Evolutionary conservation across 2,329 filamentous ascomycete genomes (phyloP), one percentile per base, ranked within the genome.

Genomic region (Trichoderma pleuroti): DNA sequence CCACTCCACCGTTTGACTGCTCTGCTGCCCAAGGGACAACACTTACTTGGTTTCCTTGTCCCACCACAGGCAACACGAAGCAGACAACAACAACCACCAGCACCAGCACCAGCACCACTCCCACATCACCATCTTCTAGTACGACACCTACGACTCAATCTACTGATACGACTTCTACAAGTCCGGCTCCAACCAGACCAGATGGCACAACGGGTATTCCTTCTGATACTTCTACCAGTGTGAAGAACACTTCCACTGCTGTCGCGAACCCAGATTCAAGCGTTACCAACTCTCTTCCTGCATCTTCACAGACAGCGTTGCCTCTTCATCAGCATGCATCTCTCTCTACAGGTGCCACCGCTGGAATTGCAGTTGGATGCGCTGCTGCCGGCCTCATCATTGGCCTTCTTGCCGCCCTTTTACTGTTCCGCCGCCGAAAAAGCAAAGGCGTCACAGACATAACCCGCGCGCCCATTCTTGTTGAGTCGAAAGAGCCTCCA

Each of bases 321-420:
- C 60, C 60, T 5, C 7, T 30, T 49, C 18, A n/a, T 11, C 39
- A 49, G 1, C 60, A 63, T 49, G 9, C 36, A 28, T 24, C 32
- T 1, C 26, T 63, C 28, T 68, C 56, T 16, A 24, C 36, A 5
- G 65, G 65, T 1, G 65, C 54, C 11, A 32, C 39, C 10, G 54
- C 65, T 18, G 65, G 65, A 16, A 68, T 68, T 34, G 77, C 77
- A 1, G 72, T 81, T 10, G 80, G 76, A 0, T 79, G 79, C 46
- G 28, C 75, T 28, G 2, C 77, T 7, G 75, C 66, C 5, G 80
- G 80, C 9, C 56, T 80, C 2, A 12, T 74, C 18, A 54, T 79
- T 9, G 77, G 78, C 5, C 21, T 76, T 1, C 18, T 77, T 0
- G 76, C 71, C 1, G 76, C 75, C 46, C 61, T 80, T 5, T 65